Conservation (phyloP, 495 filamentous ascomycete genomes). For the Aspergillus steynii region DNA sequence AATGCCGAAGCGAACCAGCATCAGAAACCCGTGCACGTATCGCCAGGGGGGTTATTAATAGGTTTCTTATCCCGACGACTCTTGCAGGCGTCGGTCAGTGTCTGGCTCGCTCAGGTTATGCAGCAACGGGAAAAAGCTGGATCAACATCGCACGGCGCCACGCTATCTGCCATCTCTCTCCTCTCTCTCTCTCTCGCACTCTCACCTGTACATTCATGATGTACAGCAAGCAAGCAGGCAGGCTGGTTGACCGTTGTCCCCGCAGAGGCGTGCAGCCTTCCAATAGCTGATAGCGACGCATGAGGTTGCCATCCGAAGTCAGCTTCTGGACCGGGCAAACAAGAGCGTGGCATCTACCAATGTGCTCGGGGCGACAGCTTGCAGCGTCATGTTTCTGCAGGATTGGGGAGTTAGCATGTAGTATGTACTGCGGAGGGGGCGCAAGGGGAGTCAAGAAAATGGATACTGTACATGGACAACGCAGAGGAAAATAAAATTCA, state of each 20-base stretch:
- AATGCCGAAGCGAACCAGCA: neutral
- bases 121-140: neutral
- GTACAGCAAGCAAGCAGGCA: neutral
- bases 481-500: neutral
- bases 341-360: constrained; percentile 2
- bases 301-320: neutral
- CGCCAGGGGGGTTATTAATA: neutral
- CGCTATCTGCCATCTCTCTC: neutral
- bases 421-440: too few species aligned
- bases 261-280: neutral
- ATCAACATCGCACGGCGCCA: neutral
- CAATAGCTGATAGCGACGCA: neutral
- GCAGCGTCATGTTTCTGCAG: neutral
- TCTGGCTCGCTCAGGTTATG: neutral
- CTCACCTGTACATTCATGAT: neutral
- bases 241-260: neutral
- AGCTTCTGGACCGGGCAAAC: constrained; percentile 1
- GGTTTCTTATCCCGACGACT: too few species aligned
- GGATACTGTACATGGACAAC: neutral
- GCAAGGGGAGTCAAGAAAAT: neutral
- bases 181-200: too few species aligned
- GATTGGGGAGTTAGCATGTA: neutral
- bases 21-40: neutral
- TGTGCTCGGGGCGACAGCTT: neutral
- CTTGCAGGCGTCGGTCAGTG: too few species aligned